Base-by-base conservation (phyloP, 2,329 filamentous ascomycete species). In the Arthrobotrys sphaeroides region DNA sequence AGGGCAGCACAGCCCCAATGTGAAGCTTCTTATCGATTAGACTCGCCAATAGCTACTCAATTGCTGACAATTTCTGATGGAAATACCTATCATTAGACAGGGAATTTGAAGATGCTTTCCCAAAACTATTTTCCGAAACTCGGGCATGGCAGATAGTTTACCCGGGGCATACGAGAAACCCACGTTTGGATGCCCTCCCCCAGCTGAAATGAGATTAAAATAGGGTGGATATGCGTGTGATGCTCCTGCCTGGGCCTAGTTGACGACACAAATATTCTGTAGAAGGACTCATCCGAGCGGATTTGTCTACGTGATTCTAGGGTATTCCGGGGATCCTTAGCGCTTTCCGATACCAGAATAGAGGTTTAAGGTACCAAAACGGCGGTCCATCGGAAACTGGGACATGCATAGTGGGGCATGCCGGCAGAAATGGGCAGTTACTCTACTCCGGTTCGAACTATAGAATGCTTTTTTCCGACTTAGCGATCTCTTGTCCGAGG, bases 11-110 rank as follows among this genome's bases (percentile, higher is more conserved):
- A 73, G 69, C 70, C 70, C 40, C 65, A 28, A 36, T n/a, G n/a
- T n/a, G n/a, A 51, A 47, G 9, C 31, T 55, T 24, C 61, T 74
- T 74, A 74, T 74, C 70, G 70, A 74, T 74, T 68, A 74, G 53
- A 49, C 33, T 16, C 38, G 28, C 49, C 28, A 55, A 6, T 5
- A 55, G 38, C 38, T 40, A 24, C 6, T 31, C 24, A 60, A 49
- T 64, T n/a, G 57, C 60, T 53, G 60, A 59, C 49, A 18, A 57
- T 28, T 40, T n/a, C 20, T 16, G 49, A 47, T 40, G 51, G 47
- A 31, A 5, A 18, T 2, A 28, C 16, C 45, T 65, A 38, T 57
- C 59, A 65, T 64, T 65, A 51, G 67, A 60, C 28, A 13, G 24
- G 31, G 47, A 40, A 53, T 40, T 33, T 40, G 60, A 43, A 40